Evolutionary conservation across 305 asterid species (phyloP), one percentile per base, ranked within the genome.

Genomic region (Solanum hybrid): DNA sequence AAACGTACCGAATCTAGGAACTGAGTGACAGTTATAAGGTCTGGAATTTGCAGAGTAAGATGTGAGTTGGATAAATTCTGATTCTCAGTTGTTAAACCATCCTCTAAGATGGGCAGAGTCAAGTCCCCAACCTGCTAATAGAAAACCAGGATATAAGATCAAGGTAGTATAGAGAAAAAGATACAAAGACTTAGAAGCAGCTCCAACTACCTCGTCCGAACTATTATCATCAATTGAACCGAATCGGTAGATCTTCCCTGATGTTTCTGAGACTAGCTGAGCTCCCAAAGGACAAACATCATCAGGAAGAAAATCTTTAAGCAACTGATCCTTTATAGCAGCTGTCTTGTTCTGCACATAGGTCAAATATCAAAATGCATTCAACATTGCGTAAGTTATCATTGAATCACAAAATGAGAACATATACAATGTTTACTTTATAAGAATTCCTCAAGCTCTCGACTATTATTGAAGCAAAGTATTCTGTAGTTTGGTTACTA

Each of bases 1-100:
- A 86, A 87, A 86, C 94, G 66, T 97, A 95, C 98, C 93, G 97
- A 96, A 89, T 96, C 98, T 88, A 98, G 91, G 93, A 98, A 94
- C 88, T 98, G 98, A 89, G 97, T 93, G 36, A 96, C 98, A 80
- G 96, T 94, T 93, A 96, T 92, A 90, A 97, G 94, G 91, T 90
- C 88, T 88, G 97, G 97, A 90, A 94, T 95, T 87, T 91, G 96
- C 89, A 92, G 40, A 40, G 95, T 92, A 90, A 93, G 88, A 31
- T 91, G 94, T 86, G 94, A 93, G 92, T 92, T 87, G 84, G 94
- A 84, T 91, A 92, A 93, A 71, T 92, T 73, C 89, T 91, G 94
- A 87, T 94, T 95, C 60, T 89, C 91, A 87, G 91, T 90, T 90
- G 97, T 95, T 92, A 87, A 89, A 24, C 95, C 99, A 79, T 94